Base-by-base conservation (phyloP, 2,329 filamentous ascomycete species). In the Penicillium sp. region DNA sequence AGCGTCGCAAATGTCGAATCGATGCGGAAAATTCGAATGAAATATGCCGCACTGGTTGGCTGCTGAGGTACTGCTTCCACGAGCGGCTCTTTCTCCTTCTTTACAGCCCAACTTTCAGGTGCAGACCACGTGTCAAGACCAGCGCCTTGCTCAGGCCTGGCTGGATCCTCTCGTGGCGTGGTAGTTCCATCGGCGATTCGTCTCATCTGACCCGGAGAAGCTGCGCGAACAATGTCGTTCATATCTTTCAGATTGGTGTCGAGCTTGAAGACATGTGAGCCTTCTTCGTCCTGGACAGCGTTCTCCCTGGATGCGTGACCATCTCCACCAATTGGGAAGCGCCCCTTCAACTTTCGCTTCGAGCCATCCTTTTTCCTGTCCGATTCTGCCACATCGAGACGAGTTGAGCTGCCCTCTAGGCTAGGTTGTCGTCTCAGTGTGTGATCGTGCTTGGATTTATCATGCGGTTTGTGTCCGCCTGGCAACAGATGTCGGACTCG, bases 31-130 rank as follows among this genome's bases (percentile, higher is more conserved):
- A 98, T 88, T 32, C 93, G 88, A 64, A 98, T 93, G 66, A 90
- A 97, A 68, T 91, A 96, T 29, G 85, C 83, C 12, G 80, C 77
- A 44, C 26, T 32, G 39, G 28, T 28, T 36, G 29, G 26, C 18
- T 9, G 41, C 39, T 43, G 33, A 18, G 18, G 18, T 52, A 32
- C n/a, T 27, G 46, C 26, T 38, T 56, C 56, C 9, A 54, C n/a
- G 4, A 48, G 44, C 38, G 48, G 41, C 33, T 73, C 70, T 35
- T 61, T 61, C 35, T 74, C 70, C 49, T 83, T 84, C 57, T 87
- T 88, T 26, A 97, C 91, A 43, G 88, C 90, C 93, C 93, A 98
- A 66, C 90, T 96, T 67, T 97, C 91, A 1, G 93, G 91, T 3
- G 90, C 90, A 66, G 94, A 88, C 91, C 91, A 98, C 3, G 49